These are phyloP conservation scores for Phialophora tarda DNA, from an alignment of 2,329 filamentous ascomycete species.

Conservation along the genomic window DNA sequence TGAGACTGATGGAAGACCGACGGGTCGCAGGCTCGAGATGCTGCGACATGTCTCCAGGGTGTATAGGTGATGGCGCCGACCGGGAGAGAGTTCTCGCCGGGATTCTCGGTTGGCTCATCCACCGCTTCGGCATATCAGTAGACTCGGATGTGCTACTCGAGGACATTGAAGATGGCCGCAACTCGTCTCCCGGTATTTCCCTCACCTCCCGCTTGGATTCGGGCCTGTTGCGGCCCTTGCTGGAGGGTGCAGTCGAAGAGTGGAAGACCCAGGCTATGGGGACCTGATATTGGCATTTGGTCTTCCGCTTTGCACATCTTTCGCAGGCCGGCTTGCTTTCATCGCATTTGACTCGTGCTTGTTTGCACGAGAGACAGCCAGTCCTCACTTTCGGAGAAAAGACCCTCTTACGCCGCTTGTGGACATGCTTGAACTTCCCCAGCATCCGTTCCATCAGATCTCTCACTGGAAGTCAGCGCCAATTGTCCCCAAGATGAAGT, in stretches of 20 bases:
- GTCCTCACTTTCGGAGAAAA: conserved; percentile 2
- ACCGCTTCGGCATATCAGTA: not conserved
- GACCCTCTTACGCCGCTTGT: not conserved
- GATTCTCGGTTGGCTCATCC: not conserved
- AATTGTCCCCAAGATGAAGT: not conserved
- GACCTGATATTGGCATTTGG: not conserved
- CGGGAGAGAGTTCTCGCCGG: not conserved
- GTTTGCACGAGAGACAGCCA: not conserved
- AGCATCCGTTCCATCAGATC: not conserved
- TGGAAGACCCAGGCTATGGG: not conserved
- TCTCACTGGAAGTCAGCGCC: not conserved
- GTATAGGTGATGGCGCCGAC: not conserved
- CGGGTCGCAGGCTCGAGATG: not conserved
- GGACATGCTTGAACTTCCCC: conserved; percentile 5
- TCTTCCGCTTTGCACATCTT: not conserved
- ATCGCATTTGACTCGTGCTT: conserved; percentile 2
- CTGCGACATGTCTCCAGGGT: not conserved
- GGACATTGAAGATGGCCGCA: not conserved
- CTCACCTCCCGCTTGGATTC: not conserved
- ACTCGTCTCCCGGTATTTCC: not conserved
- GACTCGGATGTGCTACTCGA: not conserved
- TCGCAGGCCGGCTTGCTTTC: not conserved
- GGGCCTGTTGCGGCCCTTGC: not conserved
- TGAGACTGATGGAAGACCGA: not conserved
- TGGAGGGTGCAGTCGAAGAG: not conserved